Evolutionary conservation across 1,284 basidiomycete genomes (phyloP).

Genomic region (Leccinum variabile): DNA sequence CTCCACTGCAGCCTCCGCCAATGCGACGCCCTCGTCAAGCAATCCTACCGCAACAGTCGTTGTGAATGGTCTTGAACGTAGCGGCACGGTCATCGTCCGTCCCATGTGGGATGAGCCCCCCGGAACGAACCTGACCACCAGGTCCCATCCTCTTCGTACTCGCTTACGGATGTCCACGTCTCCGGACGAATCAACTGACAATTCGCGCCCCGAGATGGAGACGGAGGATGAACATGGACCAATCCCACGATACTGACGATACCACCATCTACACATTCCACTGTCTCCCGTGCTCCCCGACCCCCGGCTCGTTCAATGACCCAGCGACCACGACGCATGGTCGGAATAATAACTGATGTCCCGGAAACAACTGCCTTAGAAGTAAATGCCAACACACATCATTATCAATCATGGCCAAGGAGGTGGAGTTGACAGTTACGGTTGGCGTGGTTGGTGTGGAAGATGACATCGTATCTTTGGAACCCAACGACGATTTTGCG

Average conservation of each 20-base stretch:
- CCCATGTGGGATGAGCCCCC: conserved; percentile 55
- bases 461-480: conserved; percentile 69
- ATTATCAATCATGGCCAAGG: conserved; percentile 61
- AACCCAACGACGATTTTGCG: conserved; percentile 76
- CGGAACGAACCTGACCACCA: conserved; percentile 28
- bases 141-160: conserved; percentile 35
- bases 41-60: conserved; percentile 61
- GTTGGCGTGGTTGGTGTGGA: conserved; percentile 56
- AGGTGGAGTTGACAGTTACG: conserved; percentile 41
- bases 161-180: conserved; percentile 41
- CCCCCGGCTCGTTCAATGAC: conserved; percentile 42
- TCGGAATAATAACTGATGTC: conserved; percentile 63
- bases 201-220: conserved; percentile 67
- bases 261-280: conserved; percentile 31
- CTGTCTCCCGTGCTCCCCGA: conserved; percentile 42
- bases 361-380: conserved; percentile 45
- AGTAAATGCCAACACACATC: conserved; percentile 58
- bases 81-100: conserved; percentile 71
- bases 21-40: conserved; percentile 57
- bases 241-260: conserved; percentile 45
- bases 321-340: conserved; percentile 46
- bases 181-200: conserved; percentile 51
- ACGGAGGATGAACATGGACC: conserved; percentile 68
- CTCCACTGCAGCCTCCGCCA: conserved; percentile 58
- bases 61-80: conserved; percentile 61